Evolutionary conservation across 2,329 filamentous ascomycete genomes (phyloP).

Genomic region (Ilyonectria mors-panacis): DNA sequence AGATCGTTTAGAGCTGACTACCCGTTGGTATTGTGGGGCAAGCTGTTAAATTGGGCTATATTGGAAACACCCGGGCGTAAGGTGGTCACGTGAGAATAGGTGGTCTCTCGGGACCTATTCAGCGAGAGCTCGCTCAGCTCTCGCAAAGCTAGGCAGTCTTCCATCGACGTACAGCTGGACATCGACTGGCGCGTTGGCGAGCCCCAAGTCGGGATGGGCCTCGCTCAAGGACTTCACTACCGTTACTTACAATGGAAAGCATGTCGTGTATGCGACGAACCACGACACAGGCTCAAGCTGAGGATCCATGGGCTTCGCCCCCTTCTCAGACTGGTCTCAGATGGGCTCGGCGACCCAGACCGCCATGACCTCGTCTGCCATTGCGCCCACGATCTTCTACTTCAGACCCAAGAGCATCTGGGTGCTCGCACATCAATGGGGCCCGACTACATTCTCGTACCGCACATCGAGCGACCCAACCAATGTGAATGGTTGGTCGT

Average conservation of each 20-base stretch:
- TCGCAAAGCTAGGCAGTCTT: too few species aligned
- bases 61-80: too few species aligned
- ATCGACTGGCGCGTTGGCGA: constrained; percentile 25
- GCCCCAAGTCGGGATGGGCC: constrained; percentile 30
- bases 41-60: too few species aligned
- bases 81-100: too few species aligned
- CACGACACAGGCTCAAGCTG: constrained; percentile 60
- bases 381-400: constrained; percentile 75
- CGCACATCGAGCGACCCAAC: constrained; percentile 71
- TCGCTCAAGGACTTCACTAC: constrained; percentile 74
- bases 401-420: constrained; percentile 73
- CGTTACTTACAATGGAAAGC: constrained; percentile 68
- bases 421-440: constrained; percentile 79
- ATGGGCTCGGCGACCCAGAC: constrained; percentile 69
- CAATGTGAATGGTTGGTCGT: constrained; percentile 70
- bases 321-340: constrained; percentile 67
- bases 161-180: constrained; percentile 33
- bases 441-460: constrained; percentile 72
- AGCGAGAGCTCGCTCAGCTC: too few species aligned
- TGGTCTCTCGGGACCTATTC: too few species aligned
- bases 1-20: too few species aligned
- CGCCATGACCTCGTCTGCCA: constrained; percentile 60
- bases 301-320: constrained; percentile 72
- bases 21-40: too few species aligned
- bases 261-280: constrained; percentile 73